Conservation (phyloP, 2,329 filamentous ascomycete genomes). For the Fusarium tricinctum region DNA sequence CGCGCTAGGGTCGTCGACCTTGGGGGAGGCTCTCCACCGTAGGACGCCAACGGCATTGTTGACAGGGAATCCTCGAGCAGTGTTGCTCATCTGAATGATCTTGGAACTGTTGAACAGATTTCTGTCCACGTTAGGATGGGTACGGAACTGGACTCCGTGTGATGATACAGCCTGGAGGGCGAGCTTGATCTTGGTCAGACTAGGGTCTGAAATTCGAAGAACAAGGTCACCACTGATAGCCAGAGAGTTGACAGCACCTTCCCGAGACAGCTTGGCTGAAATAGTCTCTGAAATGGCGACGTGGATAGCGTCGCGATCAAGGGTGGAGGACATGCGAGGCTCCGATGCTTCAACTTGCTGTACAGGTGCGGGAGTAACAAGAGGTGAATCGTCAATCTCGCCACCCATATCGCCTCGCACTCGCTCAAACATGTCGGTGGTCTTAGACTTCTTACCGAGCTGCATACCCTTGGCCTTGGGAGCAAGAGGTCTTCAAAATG, state of each 20-base stretch:
- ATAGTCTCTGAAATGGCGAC: slow-evolving; percentile 92
- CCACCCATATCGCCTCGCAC: slow-evolving; percentile 92
- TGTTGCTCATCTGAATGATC: slow-evolving; percentile 90
- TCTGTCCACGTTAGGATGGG: slow-evolving; percentile 97
- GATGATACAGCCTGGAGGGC: slow-evolving; percentile 81
- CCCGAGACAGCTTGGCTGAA: slow-evolving; percentile 87
- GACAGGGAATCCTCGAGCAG: slow-evolving; percentile 88
- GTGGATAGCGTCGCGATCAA: slow-evolving; percentile 88
- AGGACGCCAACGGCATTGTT: slow-evolving; percentile 95
- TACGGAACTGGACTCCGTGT: slow-evolving; percentile 90
- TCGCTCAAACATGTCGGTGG: slow-evolving; percentile 96
- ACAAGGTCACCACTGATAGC: slow-evolving; percentile 93
- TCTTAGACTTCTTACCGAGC: slow-evolving; percentile 98
- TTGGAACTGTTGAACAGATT: slow-evolving; percentile 85
- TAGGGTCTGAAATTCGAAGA: slow-evolving; percentile 88
- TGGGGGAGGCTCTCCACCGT: slow-evolving; percentile 89
- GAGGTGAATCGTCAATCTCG: slow-evolving; percentile 82
- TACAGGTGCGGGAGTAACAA: slow-evolving; percentile 71
- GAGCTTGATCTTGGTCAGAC: slow-evolving; percentile 92
- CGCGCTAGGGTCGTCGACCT: slow-evolving; percentile 82
- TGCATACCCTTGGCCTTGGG: slow-evolving; percentile 98
- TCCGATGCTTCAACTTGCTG: slow-evolving; percentile 65
- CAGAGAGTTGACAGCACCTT: slow-evolving; percentile 88
- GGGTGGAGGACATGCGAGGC: slow-evolving; percentile 73
- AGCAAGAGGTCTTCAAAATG: slow-evolving; percentile 66